Percentiles rank a stretch among this genome's conserved stretches.
phyloP scores from a whole-genome alignment of 1,284 basidiomycete genomes.

The Ganoderma sinense region DNA sequence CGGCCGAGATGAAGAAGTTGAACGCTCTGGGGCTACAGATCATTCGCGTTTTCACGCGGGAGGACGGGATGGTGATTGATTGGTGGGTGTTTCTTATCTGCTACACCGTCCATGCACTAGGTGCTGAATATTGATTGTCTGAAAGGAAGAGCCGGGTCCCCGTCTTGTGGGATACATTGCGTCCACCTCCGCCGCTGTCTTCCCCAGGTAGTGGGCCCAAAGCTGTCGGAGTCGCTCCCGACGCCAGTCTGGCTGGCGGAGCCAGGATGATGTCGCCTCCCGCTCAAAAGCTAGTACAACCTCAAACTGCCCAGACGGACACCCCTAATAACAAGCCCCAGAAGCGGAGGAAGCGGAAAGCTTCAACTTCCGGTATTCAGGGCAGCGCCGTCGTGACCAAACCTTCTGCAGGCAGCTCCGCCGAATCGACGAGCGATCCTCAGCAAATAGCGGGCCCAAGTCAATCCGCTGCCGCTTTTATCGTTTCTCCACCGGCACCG shows the following conservation, averaged over 20 bases:
- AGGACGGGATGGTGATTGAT: constrained; percentile 43
- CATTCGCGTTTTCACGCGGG: constrained; percentile 34
- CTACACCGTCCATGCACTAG: neutral
- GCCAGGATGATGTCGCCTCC: neutral
- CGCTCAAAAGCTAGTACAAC: neutral
- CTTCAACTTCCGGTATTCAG: neutral
- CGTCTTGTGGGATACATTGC: constrained; percentile 36
- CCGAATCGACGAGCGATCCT: neutral
- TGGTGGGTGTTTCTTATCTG: constrained; percentile 32
- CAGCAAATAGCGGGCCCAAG: neutral
- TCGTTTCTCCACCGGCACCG: neutral
- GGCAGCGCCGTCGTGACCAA: neutral
- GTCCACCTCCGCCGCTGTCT: neutral
- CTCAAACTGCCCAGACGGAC: neutral
- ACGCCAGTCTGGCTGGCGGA: neutral
- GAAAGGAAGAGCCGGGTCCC: constrained; percentile 30
- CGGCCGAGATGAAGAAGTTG: constrained; percentile 30
- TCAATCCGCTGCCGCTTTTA: neutral
- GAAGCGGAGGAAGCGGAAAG: neutral
- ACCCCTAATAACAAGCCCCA: neutral
- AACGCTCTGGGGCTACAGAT: constrained; percentile 26
- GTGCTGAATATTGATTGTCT: neutral
- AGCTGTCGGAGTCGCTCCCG: neutral
- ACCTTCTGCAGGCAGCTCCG: neutral
- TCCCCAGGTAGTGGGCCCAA: neutral